phyloP scores from a whole-genome alignment of 768 basidiomycete species.

The Russula sp. region DNA sequence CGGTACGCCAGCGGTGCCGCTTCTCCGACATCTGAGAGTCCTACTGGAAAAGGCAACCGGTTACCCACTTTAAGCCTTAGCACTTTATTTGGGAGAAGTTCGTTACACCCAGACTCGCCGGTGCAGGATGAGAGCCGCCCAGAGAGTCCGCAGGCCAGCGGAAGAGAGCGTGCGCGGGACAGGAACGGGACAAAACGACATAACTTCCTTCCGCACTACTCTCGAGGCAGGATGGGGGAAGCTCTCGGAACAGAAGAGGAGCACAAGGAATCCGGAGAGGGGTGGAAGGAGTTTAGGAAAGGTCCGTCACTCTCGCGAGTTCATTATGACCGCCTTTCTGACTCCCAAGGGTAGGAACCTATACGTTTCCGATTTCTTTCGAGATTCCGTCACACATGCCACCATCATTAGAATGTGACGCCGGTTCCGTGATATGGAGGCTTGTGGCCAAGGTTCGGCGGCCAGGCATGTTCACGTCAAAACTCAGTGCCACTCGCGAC shows the following conservation, averaged over 20 bases:
- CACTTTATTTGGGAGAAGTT: constrained; percentile 12
- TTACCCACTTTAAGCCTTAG: constrained; percentile 3
- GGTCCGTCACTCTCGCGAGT: constrained; percentile 40
- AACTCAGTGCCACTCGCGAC: constrained; percentile 62
- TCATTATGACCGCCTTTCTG: not conserved
- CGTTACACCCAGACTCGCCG: constrained; percentile 7
- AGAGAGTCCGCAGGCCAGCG: constrained; percentile 29
- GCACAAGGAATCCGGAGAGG: constrained; percentile 39
- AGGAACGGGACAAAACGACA: constrained; percentile 21
- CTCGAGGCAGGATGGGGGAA: constrained; percentile 37
- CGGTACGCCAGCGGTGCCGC: not conserved
- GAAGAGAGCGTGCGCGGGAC: constrained; percentile 27
- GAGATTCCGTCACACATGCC: constrained; percentile 74
- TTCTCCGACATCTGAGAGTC: not conserved
- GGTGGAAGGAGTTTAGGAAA: constrained; percentile 86
- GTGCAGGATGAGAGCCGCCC: constrained; percentile 11
- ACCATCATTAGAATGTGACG: constrained; percentile 67
- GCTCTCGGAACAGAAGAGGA: constrained; percentile 40
- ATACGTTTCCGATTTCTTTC: constrained; percentile 93
- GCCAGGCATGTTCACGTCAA: constrained; percentile 72
- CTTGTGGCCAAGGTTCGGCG: constrained; percentile 80
- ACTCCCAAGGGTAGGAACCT: constrained; percentile 51
- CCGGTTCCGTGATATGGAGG: constrained; percentile 72
- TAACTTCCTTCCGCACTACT: constrained; percentile 31
- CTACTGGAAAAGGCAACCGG: not conserved